Evolutionary conservation across 2,329 filamentous ascomycete species (phyloP), one percentile per base, ranked within the genome.

Genomic region (Colletotrichum orchidophilum): DNA sequence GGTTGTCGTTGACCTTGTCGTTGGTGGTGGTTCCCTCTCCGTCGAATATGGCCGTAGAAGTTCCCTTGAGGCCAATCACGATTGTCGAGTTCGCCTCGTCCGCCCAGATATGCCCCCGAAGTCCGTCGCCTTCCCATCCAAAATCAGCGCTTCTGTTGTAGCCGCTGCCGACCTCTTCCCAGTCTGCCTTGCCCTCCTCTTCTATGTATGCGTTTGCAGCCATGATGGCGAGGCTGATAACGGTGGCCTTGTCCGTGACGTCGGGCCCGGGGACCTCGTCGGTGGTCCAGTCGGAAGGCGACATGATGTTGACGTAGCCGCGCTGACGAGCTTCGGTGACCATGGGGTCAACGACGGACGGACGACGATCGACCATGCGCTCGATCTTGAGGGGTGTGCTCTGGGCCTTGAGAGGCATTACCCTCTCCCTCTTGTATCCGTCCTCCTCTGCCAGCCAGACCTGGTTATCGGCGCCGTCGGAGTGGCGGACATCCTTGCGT

Each of bases 21-120:
- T 97, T 97, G 29, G 95, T 97, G 0, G 96, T 98, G 1, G 96
- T 98, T 62, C 95, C 96, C 46, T 96, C 93, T n/a, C 96, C 96
- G 80, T 98, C 96, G 78, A 98, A 98, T 3, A 98, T 91, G 13
- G 96, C 96, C 2, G 92, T 90, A 1, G 92, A 94, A 0, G 95
- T 98, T 64, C 96, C 96, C 83, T 99, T 99, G 67, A 99, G 83
- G 5, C 94, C 95, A 74, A 98, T 96, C 52, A 98, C 91, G 63
- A 98, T 87, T 1, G 96, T 98, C 42, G 90, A 90, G 80, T 98
- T 98, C 49, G 84, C 89, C 76, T 95, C 90, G 77, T 98, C 95
- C 18, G 93, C 92, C 82, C 96, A 98, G 66, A 99, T 91, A 80
- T 99, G 96, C 2, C 96, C 96, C 66, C 96, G 91, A 29, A 98